phyloP scores from a whole-genome alignment of 768 basidiomycete species.

The Nevesoporus exiguus region DNA sequence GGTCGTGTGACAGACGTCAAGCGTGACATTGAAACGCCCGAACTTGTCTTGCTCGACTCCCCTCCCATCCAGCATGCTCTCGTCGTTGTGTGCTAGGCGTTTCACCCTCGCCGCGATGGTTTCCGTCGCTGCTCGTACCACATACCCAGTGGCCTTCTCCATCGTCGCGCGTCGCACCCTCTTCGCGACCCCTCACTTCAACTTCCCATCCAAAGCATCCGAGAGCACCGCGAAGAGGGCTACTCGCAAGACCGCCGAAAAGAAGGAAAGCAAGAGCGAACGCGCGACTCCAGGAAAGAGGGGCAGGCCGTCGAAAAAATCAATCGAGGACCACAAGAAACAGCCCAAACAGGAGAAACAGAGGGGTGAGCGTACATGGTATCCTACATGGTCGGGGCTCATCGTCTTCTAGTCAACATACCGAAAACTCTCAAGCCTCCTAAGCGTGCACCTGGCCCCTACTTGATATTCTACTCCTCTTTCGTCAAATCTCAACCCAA shows the following conservation, averaged over 20 bases:
- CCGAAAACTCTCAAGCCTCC: constrained; percentile 24
- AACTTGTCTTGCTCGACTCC: too few species aligned
- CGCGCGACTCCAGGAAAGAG: constrained; percentile 6
- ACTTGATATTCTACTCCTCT: constrained; percentile 24
- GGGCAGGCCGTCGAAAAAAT: constrained; percentile 1
- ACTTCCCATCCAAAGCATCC: constrained; percentile 1
- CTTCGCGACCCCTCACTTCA: constrained; percentile 20
- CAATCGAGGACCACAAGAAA: not conserved
- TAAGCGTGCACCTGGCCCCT: constrained; percentile 26
- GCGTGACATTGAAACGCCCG: constrained; percentile 19
- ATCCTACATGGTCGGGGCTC: not conserved
- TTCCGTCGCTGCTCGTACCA: not conserved
- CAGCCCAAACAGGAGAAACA: not conserved
- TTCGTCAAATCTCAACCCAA: constrained; percentile 5
- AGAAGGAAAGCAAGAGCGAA: not conserved
- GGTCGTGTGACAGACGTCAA: constrained; percentile 14
- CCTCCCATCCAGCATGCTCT: constrained; percentile 2
- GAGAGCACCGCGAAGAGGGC: not conserved
- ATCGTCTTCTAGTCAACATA: constrained; percentile 14
- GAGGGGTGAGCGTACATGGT: constrained; percentile 12
- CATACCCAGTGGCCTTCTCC: not conserved
- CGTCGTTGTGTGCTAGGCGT: constrained; percentile 17
- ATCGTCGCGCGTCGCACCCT: constrained; percentile 25
- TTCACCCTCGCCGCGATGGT: too few species aligned
- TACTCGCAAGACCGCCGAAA: constrained; percentile 1